These are phyloP conservation scores for Clonostachys byssicola DNA, from an alignment of 2,329 filamentous ascomycete genomes.

Conservation along the genomic window DNA sequence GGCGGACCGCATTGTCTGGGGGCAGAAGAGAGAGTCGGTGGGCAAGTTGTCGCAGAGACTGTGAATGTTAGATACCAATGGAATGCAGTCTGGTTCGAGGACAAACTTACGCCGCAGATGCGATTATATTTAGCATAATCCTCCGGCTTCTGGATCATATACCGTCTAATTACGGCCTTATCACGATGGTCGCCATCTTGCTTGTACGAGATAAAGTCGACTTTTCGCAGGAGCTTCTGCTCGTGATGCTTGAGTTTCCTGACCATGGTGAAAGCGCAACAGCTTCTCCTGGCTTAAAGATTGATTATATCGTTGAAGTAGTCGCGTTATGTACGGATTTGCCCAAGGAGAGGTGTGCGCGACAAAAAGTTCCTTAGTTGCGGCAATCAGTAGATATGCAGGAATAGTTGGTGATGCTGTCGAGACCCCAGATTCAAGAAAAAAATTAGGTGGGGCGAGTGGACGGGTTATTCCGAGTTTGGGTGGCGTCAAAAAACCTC, in stretches of 20 bases:
- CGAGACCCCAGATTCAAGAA: too few species aligned
- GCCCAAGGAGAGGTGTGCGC: too few species aligned
- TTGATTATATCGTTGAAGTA: too few species aligned
- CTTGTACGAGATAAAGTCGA: constrained; percentile 94
- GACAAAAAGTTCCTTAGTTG: too few species aligned
- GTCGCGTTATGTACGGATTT: too few species aligned
- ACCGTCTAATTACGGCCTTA: constrained; percentile 73
- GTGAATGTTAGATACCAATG: constrained; percentile 4
- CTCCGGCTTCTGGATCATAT: constrained; percentile 84
- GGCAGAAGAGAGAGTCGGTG: constrained; percentile 84
- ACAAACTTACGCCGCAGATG: constrained; percentile 59
- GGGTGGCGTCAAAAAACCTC: too few species aligned
- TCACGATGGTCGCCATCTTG: constrained; percentile 84
- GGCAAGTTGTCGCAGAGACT: constrained; percentile 85
- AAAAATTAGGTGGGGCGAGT: too few species aligned
- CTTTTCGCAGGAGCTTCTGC: constrained; percentile 87
- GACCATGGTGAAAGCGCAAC: constrained; percentile 60
- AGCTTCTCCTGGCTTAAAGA: too few species aligned
- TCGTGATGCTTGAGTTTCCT: constrained; percentile 96
- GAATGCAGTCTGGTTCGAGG: constrained; percentile 5
- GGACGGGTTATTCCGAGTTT: too few species aligned
- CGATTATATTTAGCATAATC: constrained; percentile 71
- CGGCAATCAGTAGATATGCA: too few species aligned
- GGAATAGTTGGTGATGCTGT: too few species aligned
- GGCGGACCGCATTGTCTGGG: constrained; percentile 69